phyloP scores from a whole-genome alignment of 106 monocot species.

The Allium sativum region DNA sequence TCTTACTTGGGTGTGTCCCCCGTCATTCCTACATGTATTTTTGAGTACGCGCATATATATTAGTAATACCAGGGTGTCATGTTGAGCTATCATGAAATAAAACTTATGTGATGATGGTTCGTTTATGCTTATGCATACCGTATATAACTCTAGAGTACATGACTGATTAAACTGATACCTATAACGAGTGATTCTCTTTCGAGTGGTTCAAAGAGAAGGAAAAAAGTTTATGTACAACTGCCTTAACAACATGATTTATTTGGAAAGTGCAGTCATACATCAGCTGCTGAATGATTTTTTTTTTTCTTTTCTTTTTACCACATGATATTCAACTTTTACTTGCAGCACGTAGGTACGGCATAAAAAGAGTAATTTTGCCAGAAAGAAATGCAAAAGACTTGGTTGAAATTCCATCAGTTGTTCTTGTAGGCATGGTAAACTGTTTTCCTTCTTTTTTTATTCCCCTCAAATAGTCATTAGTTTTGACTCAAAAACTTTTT shows the following conservation, averaged over 20 bases:
- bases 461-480: not conserved
- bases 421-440: constrained; percentile 66
- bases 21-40: constrained; percentile 13
- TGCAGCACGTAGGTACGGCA: constrained; percentile 85
- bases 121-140: too few species aligned
- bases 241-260: too few species aligned
- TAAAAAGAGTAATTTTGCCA: constrained; percentile 89
- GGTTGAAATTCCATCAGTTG: constrained; percentile 64
- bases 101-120: too few species aligned
- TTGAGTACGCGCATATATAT: constrained; percentile 1
- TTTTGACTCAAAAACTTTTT: not conserved
- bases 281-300: too few species aligned
- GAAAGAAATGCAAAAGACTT: constrained; percentile 81
- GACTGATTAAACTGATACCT: too few species aligned
- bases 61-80: too few species aligned
- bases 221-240: too few species aligned
- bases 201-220: too few species aligned
- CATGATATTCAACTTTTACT: constrained; percentile 1
- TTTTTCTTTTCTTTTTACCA: not conserved
- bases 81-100: too few species aligned
- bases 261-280: too few species aligned
- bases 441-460: not conserved
- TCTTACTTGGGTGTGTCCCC: constrained; percentile 78
- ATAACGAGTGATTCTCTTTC: too few species aligned
- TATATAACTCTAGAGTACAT: too few species aligned